These are phyloP conservation scores for Penicillium sp. DNA, from an alignment of 2,329 filamentous ascomycete genomes.

Conservation along the genomic window DNA sequence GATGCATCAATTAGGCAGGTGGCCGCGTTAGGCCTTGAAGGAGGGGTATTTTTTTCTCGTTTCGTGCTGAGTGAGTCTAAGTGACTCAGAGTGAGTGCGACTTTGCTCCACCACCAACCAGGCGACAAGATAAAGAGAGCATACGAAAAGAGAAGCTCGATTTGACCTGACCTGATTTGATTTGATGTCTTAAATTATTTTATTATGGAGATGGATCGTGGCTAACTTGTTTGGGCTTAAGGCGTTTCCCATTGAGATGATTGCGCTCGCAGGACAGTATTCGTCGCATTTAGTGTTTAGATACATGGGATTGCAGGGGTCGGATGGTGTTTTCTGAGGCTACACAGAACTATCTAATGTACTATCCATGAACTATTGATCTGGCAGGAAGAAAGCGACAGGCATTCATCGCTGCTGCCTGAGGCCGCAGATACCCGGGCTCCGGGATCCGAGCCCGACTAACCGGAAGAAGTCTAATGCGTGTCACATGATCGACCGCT, in stretches of 20 bases:
- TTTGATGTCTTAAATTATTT: background rate
- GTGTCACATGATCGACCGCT: background rate
- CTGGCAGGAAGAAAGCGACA: too few species aligned
- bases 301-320: too few species aligned
- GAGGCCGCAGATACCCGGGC: too few species aligned
- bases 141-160: background rate
- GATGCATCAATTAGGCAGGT: slow-evolving; percentile 2
- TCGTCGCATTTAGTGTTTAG: too few species aligned
- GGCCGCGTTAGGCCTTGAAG: background rate
- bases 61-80: too few species aligned
- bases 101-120: background rate
- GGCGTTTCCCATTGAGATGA: background rate
- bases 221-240: background rate
- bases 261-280: too few species aligned
- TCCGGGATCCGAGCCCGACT: background rate
- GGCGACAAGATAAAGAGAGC: background rate
- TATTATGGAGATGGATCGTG: background rate
- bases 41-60: background rate
- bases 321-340: too few species aligned
- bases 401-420: too few species aligned
- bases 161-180: too few species aligned
- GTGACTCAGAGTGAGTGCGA: too few species aligned
- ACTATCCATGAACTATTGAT: too few species aligned
- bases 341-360: too few species aligned
- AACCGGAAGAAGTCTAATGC: background rate